A percentile compares a stretch with the other conserved stretches of the same genome.
phyloP scores from a whole-genome alignment of 2,329 filamentous ascomycete genomes.

The Botrytis fabae region DNA sequence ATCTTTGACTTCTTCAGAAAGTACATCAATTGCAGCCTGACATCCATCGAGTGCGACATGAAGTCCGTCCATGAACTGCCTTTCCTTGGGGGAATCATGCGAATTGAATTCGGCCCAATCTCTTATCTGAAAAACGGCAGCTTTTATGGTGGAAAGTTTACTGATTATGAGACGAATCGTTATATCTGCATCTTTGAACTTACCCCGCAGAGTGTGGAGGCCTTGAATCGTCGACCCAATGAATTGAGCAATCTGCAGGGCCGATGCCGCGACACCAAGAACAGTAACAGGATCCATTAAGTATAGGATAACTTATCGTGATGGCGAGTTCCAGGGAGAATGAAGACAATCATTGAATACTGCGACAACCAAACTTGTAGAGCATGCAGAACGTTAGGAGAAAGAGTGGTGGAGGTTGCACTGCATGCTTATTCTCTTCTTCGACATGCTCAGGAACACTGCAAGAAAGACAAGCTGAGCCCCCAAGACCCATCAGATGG shows the following conservation, averaged over 20 bases:
- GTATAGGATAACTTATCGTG: background rate
- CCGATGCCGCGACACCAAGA: constrained; percentile 14
- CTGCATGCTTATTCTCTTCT: constrained; percentile 2
- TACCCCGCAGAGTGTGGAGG: constrained; percentile 23
- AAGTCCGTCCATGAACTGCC: constrained; percentile 39
- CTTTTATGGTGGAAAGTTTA: constrained; percentile 25
- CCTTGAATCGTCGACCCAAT: constrained; percentile 23
- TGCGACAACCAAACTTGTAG: background rate
- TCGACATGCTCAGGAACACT: background rate
- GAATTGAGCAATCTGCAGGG: constrained; percentile 19
- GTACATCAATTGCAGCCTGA: constrained; percentile 41
- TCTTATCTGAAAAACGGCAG: constrained; percentile 24
- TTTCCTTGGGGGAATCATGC: constrained; percentile 31
- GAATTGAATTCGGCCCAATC: constrained; percentile 27
- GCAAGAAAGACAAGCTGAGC: constrained; percentile 3
- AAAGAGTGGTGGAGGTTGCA: background rate
- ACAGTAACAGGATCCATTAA: constrained; percentile 19
- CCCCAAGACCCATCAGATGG: background rate
- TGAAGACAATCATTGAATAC: background rate
- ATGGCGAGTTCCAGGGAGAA: background rate
- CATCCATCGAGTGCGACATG: constrained; percentile 43
- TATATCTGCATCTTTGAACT: constrained; percentile 23
- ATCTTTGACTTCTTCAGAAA: constrained; percentile 41
- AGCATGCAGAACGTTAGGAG: background rate
- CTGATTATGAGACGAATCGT: constrained; percentile 24